Percentiles rank a stretch among this genome's conserved stretches.
These are phyloP conservation scores for Cucumis sativus DNA, from an alignment of 306 rosid genomes.

Conservation along the genomic window DNA sequence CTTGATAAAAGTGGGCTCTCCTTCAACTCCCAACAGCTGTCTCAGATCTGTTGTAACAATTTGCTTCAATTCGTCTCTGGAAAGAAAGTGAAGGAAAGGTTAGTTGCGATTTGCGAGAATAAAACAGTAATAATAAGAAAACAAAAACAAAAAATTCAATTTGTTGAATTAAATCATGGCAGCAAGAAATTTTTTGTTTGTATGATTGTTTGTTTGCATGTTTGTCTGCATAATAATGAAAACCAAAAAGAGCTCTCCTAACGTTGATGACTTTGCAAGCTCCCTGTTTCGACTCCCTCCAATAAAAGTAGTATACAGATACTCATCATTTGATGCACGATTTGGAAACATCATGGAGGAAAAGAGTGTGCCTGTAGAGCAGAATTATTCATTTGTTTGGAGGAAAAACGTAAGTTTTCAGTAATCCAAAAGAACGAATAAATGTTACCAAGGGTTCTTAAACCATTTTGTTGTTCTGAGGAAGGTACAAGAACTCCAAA, in stretches of 20 bases:
- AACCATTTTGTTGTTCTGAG: constrained; percentile 62
- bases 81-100: constrained; percentile 11
- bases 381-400: constrained; percentile 3
- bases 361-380: constrained; percentile 68
- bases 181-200: background rate
- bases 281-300: constrained; percentile 77
- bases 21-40: constrained; percentile 78
- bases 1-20: constrained; percentile 77
- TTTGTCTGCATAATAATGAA: constrained; percentile 1
- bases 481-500: constrained; percentile 96
- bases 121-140: background rate
- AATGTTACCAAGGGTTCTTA: constrained; percentile 78
- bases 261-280: constrained; percentile 73
- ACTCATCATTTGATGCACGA: constrained; percentile 61
- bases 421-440: constrained; percentile 2
- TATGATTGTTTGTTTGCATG: background rate
- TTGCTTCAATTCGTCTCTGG: constrained; percentile 60
- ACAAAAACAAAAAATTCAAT: background rate
- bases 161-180: background rate
- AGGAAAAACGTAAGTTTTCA: constrained; percentile 7
- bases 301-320: constrained; percentile 79
- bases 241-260: constrained; percentile 12
- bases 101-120: constrained; percentile 2
- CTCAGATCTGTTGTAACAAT: constrained; percentile 74
- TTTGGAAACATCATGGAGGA: constrained; percentile 96